These are phyloP conservation scores for Trichomonas tenax DNA, from an alignment of 208 protist genomes.

Conservation along the genomic window DNA sequence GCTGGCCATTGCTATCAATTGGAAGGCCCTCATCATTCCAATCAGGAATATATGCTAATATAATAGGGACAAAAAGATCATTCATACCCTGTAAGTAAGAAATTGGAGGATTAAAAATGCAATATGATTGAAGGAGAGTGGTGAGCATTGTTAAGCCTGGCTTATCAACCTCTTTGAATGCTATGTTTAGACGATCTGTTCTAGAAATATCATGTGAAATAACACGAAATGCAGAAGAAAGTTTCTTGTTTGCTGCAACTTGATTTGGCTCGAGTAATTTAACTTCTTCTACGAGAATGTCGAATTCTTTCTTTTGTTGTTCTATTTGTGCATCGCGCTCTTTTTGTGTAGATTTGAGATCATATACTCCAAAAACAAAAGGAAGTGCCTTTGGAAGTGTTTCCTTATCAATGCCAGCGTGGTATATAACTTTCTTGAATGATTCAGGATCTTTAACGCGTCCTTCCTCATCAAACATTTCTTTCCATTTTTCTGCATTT, in stretches of 20 bases:
- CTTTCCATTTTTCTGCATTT: not conserved
- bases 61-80: not conserved
- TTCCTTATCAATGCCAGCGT: not conserved
- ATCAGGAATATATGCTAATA: not conserved
- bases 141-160: not conserved
- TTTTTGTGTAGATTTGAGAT: not conserved
- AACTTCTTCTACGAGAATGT: not conserved
- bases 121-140: not conserved
- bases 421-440: not conserved
- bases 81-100: slow-evolving; percentile 10
- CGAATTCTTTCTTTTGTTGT: not conserved
- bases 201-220: not conserved
- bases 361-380: not conserved
- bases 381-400: not conserved
- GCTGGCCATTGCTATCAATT: not conserved
- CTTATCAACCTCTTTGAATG: not conserved
- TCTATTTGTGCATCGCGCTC: not conserved
- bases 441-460: not conserved
- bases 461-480: not conserved
- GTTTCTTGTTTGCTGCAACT: not conserved
- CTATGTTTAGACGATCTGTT: not conserved
- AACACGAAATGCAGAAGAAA: not conserved
- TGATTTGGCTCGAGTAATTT: not conserved
- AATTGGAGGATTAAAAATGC: not conserved
- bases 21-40: not conserved